phyloP scores from a whole-genome alignment of 371 early-diverging fungal genomes.

The Mortierella sp. region DNA sequence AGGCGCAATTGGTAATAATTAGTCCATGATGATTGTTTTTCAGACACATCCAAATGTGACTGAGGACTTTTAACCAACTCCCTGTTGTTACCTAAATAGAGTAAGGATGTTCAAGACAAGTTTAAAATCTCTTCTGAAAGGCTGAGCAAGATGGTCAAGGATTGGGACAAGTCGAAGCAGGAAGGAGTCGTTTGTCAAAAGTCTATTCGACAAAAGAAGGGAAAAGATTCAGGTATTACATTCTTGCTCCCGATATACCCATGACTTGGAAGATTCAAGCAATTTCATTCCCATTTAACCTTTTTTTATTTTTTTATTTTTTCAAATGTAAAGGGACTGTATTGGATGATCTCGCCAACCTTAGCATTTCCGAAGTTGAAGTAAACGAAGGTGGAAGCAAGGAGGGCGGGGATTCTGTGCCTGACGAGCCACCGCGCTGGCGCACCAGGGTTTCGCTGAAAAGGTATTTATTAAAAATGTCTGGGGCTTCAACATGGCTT shows the following conservation, averaged over 20 bases:
- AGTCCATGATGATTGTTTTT: neutral
- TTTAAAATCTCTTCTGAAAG: constrained; percentile 73
- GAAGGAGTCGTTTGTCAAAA: constrained; percentile 30
- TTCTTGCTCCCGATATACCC: neutral
- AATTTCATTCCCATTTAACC: neutral
- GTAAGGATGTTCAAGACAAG: constrained; percentile 70
- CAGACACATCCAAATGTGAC: neutral
- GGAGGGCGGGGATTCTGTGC: neutral
- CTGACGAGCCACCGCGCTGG: constrained; percentile 61
- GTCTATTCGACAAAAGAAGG: constrained; percentile 56
- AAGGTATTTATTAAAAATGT: constrained; percentile 60
- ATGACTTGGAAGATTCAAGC: neutral
- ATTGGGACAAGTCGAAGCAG: constrained; percentile 59
- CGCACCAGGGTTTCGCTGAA: constrained; percentile 68
- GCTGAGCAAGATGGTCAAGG: constrained; percentile 66
- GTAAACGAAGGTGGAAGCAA: constrained; percentile 23
- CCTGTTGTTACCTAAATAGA: constrained; percentile 35
- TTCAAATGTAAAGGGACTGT: constrained; percentile 2
- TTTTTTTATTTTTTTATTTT: neutral
- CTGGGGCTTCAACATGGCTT: neutral
- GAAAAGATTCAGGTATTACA: constrained; percentile 51
- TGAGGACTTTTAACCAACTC: neutral
- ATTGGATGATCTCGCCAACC: constrained; percentile 58
- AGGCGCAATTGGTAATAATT: constrained; percentile 57
- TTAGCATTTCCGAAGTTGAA: constrained; percentile 45